Percentiles rank a stretch among this genome's conserved stretches.
These are phyloP conservation scores for Ceratorhiza oryzae-sativae DNA, from an alignment of 1,284 basidiomycete genomes.

Conservation along the genomic window DNA sequence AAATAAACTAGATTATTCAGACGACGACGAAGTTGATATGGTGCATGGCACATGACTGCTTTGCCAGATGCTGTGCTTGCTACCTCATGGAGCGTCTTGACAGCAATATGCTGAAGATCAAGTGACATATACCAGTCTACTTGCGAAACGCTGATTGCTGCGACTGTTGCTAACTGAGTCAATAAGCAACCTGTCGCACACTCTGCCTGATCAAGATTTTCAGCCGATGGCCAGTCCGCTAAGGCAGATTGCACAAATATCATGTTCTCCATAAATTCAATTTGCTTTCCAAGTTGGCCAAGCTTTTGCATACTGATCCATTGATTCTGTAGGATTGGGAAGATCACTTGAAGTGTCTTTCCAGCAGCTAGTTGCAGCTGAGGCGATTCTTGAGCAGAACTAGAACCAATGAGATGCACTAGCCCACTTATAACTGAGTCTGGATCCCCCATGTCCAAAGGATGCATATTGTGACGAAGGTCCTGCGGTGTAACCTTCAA, in stretches of 20 bases:
- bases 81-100: too few relatives aligned
- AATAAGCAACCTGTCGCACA: too few relatives aligned
- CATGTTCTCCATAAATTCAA: background rate
- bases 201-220: too few relatives aligned
- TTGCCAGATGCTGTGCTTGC: too few relatives aligned
- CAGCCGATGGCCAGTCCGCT: too few relatives aligned
- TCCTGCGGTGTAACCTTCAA: background rate
- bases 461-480: background rate
- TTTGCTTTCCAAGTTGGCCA: background rate
- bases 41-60: too few relatives aligned
- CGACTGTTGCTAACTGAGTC: too few relatives aligned
- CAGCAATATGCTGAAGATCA: too few relatives aligned
- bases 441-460: background rate
- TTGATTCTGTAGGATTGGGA: background rate
- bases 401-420: background rate
- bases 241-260: background rate
- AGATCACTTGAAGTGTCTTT: background rate
- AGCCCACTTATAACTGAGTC: background rate
- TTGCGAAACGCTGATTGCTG: too few relatives aligned
- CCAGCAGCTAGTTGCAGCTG: background rate
- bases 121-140: too few relatives aligned
- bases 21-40: too few relatives aligned
- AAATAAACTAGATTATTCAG: too few relatives aligned
- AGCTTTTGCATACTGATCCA: background rate
- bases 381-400: background rate